phyloP scores from a whole-genome alignment of 768 basidiomycete genomes.

The Collybiopsis luxurians region DNA sequence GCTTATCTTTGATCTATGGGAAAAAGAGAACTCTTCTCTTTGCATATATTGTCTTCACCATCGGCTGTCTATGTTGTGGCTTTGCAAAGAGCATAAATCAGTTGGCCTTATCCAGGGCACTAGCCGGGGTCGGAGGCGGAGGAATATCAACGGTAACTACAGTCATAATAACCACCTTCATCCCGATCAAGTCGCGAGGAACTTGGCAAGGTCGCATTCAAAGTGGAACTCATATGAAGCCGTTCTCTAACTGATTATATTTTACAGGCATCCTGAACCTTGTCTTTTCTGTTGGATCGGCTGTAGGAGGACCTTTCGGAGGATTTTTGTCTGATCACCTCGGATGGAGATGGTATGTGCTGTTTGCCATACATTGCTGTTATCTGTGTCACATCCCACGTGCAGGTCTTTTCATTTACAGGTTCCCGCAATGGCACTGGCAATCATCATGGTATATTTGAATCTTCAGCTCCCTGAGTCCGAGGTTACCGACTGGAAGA shows the following conservation, averaged over 20 bases:
- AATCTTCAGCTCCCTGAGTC: conserved; percentile 28
- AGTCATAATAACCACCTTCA: conserved; percentile 20
- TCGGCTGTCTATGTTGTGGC: conserved; percentile 55
- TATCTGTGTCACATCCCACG: background rate
- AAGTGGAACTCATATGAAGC: background rate
- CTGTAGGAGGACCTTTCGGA: conserved; percentile 36
- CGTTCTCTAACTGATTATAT: background rate
- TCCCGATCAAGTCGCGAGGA: conserved; percentile 32
- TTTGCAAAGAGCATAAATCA: conserved; percentile 52
- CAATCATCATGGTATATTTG: conserved; percentile 28
- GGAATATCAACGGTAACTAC: conserved; percentile 28
- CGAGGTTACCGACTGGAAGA: conserved; percentile 12
- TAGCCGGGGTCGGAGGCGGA: conserved; percentile 60
- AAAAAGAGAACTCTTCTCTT: conserved; percentile 56
- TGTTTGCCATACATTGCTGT: background rate
- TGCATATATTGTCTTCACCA: conserved; percentile 49
- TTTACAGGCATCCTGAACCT: conserved; percentile 1
- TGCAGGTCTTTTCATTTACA: conserved; percentile 32
- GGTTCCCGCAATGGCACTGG: conserved; percentile 31
- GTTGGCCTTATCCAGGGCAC: conserved; percentile 48
- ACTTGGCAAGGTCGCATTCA: conserved; percentile 32
- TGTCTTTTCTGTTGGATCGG: background rate
- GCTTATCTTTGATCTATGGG: conserved; percentile 28
- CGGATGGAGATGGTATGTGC: conserved; percentile 38
- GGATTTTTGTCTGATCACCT: conserved; percentile 36